Percentiles rank a stretch among this genome's conserved stretches.
phyloP scores from a whole-genome alignment of 2,329 filamentous ascomycete species.

The Epichloe typhina region DNA sequence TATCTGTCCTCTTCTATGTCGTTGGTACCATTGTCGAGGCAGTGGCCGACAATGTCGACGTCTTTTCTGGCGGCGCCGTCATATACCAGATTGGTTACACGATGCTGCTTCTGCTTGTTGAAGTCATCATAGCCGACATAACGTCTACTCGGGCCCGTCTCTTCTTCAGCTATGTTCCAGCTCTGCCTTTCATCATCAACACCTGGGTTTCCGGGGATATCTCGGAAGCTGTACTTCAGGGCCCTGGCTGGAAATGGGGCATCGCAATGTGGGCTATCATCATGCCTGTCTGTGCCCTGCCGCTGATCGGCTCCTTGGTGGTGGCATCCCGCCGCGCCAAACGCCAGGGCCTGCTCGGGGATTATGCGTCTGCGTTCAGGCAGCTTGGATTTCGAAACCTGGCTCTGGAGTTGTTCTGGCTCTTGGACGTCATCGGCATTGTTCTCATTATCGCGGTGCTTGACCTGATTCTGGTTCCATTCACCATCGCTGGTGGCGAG shows the following conservation, averaged over 20 bases:
- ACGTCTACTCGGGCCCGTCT: constrained; percentile 52
- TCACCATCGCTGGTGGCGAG: constrained; percentile 38
- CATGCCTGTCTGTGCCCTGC: constrained; percentile 45
- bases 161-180: constrained; percentile 46
- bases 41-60: constrained; percentile 30
- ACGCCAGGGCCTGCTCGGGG: constrained; percentile 29
- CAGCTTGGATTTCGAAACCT: constrained; percentile 25
- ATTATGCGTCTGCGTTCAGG: constrained; percentile 11
- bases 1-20: constrained; percentile 36
- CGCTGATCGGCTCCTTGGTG: constrained; percentile 43
- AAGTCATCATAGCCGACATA: constrained; percentile 55
- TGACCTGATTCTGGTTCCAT: constrained; percentile 48
- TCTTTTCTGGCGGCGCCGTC: constrained; percentile 45
- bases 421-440: constrained; percentile 43
- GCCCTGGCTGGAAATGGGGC: constrained; percentile 45
- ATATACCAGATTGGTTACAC: constrained; percentile 50
- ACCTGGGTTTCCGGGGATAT: constrained; percentile 49
- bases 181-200: constrained; percentile 50
- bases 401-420: constrained; percentile 36
- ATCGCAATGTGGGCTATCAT: constrained; percentile 56
- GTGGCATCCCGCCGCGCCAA: constrained; percentile 44
- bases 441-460: constrained; percentile 43
- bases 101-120: constrained; percentile 48
- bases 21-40: constrained; percentile 48
- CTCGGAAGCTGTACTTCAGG: constrained; percentile 31